Percentiles rank a stretch among this genome's conserved stretches.
phyloP scores from a whole-genome alignment of 2,329 filamentous ascomycete species.

The Exophiala mesophila region DNA sequence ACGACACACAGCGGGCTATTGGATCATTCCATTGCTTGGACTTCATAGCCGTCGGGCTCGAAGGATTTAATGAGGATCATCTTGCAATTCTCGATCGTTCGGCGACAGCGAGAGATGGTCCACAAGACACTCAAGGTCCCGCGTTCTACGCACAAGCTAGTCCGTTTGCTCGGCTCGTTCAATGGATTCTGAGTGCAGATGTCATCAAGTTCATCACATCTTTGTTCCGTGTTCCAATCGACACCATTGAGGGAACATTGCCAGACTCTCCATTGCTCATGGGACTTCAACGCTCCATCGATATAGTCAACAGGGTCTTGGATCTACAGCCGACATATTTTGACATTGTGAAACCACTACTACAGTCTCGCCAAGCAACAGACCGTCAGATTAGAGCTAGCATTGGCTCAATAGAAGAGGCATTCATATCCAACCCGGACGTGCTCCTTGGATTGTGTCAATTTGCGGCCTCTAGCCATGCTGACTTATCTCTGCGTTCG shows the following conservation, averaged over 20 bases:
- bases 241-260: conserved; percentile 65
- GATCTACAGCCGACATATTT: conserved; percentile 88
- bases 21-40: conserved; percentile 76
- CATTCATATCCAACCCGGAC: conserved; percentile 71
- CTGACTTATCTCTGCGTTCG: conserved; percentile 72
- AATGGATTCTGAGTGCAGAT: conserved; percentile 95
- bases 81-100: conserved; percentile 42
- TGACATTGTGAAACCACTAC: conserved; percentile 74
- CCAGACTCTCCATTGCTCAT: conserved; percentile 77
- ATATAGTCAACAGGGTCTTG: conserved; percentile 76
- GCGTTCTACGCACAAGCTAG: conserved; percentile 80
- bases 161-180: conserved; percentile 91
- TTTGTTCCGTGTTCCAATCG: conserved; percentile 69
- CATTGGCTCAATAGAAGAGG: conserved; percentile 73
- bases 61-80: conserved; percentile 89
- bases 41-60: conserved; percentile 73
- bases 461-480: conserved; percentile 80
- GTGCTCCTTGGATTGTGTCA: conserved; percentile 78
- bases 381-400: conserved; percentile 11
- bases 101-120: conserved; percentile 5
- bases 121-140: conserved; percentile 11
- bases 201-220: conserved; percentile 75
- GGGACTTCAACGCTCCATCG: conserved; percentile 71
- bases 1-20: conserved; percentile 64
- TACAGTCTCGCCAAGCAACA: conserved; percentile 36